A percentile compares a stretch with the other conserved stretches of the same genome.
These are phyloP conservation scores for Ceriops zippeliana DNA, from an alignment of 345 rosid species.

Conservation along the genomic window DNA sequence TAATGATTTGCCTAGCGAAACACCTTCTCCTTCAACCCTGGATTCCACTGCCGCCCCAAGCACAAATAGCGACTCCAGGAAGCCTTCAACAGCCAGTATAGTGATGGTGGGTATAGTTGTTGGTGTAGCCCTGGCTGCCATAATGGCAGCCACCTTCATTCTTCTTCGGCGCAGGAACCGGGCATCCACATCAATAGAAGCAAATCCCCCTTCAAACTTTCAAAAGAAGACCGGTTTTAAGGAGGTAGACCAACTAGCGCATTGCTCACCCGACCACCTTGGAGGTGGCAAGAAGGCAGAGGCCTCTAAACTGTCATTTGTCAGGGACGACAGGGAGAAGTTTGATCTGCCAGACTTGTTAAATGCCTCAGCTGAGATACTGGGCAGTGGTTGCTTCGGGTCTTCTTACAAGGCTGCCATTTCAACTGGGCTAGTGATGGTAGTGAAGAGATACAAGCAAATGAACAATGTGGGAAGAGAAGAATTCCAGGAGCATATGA, in stretches of 20 bases:
- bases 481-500: conserved; percentile 85
- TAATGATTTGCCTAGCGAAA: neutral
- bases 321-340: conserved; percentile 59
- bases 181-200: conserved; percentile 29
- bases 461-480: conserved; percentile 77
- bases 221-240: conserved; percentile 39
- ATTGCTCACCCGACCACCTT: conserved; percentile 21
- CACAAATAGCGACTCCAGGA: neutral
- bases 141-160: conserved; percentile 22
- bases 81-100: conserved; percentile 16
- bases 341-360: conserved; percentile 77
- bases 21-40: neutral
- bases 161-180: conserved; percentile 14
- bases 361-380: conserved; percentile 82
- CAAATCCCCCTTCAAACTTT: conserved; percentile 44
- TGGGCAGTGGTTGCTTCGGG: conserved; percentile 86
- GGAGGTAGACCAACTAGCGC: conserved; percentile 19
- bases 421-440: conserved; percentile 45
- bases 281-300: conserved; percentile 31
- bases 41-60: neutral
- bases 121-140: conserved; percentile 16
- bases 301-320: conserved; percentile 44
- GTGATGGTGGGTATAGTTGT: conserved; percentile 27
- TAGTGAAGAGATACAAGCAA: conserved; percentile 82
- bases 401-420: conserved; percentile 70